Conservation (phyloP, 208 protist species). For the Acanthamoeba castellanii region DNA sequence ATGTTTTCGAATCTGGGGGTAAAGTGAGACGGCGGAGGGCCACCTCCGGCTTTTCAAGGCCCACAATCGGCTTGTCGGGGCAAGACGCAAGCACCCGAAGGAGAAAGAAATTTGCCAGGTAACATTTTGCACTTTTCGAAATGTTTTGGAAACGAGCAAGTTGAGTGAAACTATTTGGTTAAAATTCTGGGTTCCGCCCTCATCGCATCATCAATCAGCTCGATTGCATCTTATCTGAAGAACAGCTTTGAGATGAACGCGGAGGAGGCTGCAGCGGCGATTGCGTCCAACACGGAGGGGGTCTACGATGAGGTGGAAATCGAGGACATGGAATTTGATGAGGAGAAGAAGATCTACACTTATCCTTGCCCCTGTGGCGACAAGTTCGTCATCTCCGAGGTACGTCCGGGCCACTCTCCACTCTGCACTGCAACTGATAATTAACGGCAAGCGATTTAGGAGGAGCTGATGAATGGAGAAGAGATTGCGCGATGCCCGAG, state of each 20-base stretch:
- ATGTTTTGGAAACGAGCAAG: no score
- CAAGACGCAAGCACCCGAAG: no score
- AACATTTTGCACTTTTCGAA: no score
- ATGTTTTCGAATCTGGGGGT: no score
- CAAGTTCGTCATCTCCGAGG: conserved; percentile 86
- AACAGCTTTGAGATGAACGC: neutral
- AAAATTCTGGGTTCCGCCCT: no score
- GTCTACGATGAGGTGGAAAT: conserved; percentile 88
- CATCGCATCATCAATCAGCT: no score
- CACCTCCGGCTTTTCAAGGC: no score
- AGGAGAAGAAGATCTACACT: conserved; percentile 84
- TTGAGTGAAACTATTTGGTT: no score
- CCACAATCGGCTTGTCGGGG: no score
- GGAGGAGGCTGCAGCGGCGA: neutral
- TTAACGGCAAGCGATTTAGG: conserved; percentile 72
- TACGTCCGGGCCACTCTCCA: neutral
- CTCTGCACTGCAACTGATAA: neutral
- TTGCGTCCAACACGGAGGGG: conserved; percentile 1
- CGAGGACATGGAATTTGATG: conserved; percentile 90
- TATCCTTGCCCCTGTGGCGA: conserved; percentile 91
- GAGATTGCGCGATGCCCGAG: conserved; percentile 91
- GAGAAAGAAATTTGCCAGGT: no score
- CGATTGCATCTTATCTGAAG: neutral
- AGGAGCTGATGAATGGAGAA: conserved; percentile 89
- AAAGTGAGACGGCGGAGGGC: no score